Base-by-base conservation (phyloP, 192 early-diverging fungal genomes). In the Geosiphon pyriformis region DNA sequence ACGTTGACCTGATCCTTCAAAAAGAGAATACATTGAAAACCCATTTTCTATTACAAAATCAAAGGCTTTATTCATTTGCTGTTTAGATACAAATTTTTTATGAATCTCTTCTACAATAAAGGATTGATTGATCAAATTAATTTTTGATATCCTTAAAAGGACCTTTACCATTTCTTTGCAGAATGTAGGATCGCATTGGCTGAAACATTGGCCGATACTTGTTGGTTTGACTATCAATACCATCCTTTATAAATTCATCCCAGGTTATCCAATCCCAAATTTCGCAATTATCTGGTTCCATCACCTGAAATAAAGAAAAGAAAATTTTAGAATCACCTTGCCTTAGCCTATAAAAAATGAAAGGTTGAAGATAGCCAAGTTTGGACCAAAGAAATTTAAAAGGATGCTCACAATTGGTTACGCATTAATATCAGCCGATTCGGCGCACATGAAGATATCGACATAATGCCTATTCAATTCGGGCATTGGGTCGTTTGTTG, bases 391-490 rank as follows among this genome's bases (percentile, higher is more conserved):
- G 4, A n/a, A 52, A n/a, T 52, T 52, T 20, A 52, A 20, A 3
- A 20, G 7, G 22, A 20, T n/a, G 0, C 42, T 59, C 55, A 56
- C 63, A 22, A 67, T 29, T 31, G 75, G 66, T 22, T 65, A 6
- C n/a, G 67, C 65, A 27, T 73, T 56, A 0, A 32, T 49, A 26
- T 76, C 68, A 15, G 59, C 31, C 15, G 72, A 59, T 18, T 62
- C 46, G 15, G 46, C 70, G 20, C 53, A 30, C 73, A 83, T 73
- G 56, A 82, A 83, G 27, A 83, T 72, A 20, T 73, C 73, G 7
- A 83, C 76, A 32, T 82, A 83, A 63, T 83, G 82, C 33, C 76
- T 78, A 50, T 69, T 62, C 33, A 78, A 78, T 2, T 27, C 15
- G 33, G 32, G 54, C 67, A 83, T 78, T 10, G 61, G 27, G 15